phyloP scores from a whole-genome alignment of 169 alveolate genomes.

The Plasmodium coatneyi region DNA sequence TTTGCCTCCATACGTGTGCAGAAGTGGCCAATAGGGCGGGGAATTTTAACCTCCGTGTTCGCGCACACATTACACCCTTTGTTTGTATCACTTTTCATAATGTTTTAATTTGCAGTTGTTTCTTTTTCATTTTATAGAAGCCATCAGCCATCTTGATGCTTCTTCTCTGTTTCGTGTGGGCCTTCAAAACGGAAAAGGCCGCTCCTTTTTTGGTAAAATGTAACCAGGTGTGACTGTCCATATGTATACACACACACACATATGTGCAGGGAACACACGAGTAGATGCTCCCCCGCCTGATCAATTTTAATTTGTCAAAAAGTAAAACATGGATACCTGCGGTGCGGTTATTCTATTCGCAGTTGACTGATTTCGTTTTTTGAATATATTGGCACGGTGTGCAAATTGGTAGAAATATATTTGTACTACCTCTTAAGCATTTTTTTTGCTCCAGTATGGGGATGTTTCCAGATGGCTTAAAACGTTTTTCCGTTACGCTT shows the following conservation, averaged over 20 bases:
- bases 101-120: background rate
- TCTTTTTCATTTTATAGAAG: background rate
- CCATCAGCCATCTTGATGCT: background rate
- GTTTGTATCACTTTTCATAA: background rate
- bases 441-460: background rate
- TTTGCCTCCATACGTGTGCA: background rate
- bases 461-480: background rate
- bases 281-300: background rate
- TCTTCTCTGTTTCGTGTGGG: background rate
- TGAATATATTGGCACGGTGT: background rate
- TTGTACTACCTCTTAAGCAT: background rate
- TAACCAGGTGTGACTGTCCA: background rate
- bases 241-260: background rate
- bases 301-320: background rate
- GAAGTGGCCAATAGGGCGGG: background rate
- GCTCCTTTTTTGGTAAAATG: background rate
- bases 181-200: background rate
- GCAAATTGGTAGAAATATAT: background rate
- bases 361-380: background rate
- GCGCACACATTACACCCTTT: background rate
- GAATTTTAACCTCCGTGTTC: background rate
- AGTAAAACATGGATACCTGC: background rate
- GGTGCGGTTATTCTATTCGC: background rate
- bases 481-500: background rate
- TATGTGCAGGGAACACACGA: background rate